Evolutionary conservation across 2,329 filamentous ascomycete species (phyloP), one percentile per base, ranked within the genome.

Genomic region (Pseudogymnoascus sp.): DNA sequence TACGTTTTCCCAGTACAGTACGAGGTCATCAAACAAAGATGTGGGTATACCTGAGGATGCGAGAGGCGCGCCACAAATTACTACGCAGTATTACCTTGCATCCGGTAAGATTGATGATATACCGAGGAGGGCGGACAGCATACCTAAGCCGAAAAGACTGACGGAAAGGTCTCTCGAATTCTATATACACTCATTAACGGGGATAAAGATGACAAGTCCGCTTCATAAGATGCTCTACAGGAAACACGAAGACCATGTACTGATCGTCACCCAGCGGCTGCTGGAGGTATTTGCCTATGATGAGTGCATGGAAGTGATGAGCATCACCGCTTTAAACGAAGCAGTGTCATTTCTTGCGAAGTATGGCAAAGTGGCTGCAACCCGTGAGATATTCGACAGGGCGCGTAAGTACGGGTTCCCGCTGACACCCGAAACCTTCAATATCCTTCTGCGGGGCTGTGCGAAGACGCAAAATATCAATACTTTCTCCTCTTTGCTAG

Each of bases 201-300:
- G 58, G 9, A 59, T 59, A 31, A 59, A 25, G 18, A 59, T 59
- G 58, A 59, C 58, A 31, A 59, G 37, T 59, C 58, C 33, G 35
- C 21, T 59, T 37, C 58, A 59, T 59, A 37, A 40, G 35, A 59
- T 59, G 33, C 37, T 59, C 15, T 59, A 59, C 37, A 27, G 15
- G n/a, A 37, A 37, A 59, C 1, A 18, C 12, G 58, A 59, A 40
- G 35, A 59, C 13, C 58, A 59, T 21, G 5, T 39, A 29, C 7
- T 12, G 4, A 40, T 39, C 12, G 58, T 59, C 18, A 18, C 33
- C 4, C 27, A 37, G 13, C 25, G 33, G 18, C 25, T 59, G n/a
- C 12, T 39, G 21, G 58, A 59, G 13, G 33, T 59, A 8, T 59
- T 59, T 40, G 21, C 33, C 35, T 39, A 40, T 18, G 9, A 25